Evolutionary conservation across 331 rosid species (phyloP).

Genomic region (Erythrophleum ivorense): DNA sequence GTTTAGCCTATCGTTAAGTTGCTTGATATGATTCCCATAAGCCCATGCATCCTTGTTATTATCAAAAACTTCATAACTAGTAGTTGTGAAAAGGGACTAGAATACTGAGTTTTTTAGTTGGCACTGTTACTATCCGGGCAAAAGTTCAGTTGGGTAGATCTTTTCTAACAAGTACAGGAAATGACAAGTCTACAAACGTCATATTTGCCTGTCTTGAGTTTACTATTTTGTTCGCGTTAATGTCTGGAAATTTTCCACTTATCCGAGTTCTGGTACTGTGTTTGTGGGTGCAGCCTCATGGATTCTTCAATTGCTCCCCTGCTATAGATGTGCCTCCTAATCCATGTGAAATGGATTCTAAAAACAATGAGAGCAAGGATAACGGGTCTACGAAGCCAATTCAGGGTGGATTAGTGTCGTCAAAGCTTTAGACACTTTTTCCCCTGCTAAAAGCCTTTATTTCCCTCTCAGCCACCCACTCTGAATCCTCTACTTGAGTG

Average conservation of each 20-base stretch:
- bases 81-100: too few species aligned
- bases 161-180: background rate
- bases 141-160: too few species aligned
- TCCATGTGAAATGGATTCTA: conserved; percentile 71
- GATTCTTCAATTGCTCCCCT: conserved; percentile 95
- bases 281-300: conserved; percentile 82
- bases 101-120: too few species aligned
- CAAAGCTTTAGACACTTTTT: conserved; percentile 63
- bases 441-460: background rate
- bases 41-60: conserved; percentile 5
- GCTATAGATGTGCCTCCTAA: conserved; percentile 84
- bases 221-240: background rate
- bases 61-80: too few species aligned
- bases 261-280: conserved; percentile 30
- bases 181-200: background rate
- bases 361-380: conserved; percentile 73
- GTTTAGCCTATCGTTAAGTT: conserved; percentile 12
- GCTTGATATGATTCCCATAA: background rate
- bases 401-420: conserved; percentile 53
- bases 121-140: too few species aligned
- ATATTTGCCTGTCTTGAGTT: too few species aligned
- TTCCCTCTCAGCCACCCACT: conserved; percentile 2
- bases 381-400: conserved; percentile 59
- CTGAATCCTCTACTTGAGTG: conserved; percentile 12
- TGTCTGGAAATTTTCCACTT: background rate